Base-by-base conservation (phyloP, 108 stramenopile species). In the Conticribra weissflogii region DNA sequence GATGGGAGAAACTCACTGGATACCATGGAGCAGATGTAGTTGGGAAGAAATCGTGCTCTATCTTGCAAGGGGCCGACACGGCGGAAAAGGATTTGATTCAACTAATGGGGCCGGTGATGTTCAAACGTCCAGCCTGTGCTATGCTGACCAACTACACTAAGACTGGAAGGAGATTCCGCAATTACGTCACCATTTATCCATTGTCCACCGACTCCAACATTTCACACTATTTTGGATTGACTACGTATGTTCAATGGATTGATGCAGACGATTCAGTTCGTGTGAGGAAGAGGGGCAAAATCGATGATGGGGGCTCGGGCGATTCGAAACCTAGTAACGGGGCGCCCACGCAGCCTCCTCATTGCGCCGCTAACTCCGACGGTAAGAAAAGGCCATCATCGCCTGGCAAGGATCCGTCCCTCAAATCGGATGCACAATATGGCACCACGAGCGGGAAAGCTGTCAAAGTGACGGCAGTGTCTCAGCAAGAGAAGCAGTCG, bases 1-100 rank as follows among this genome's bases (percentile, higher is more conserved):
- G 87, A 23, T 94, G 93, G 93, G 93, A 94, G 59, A 88, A 91
- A 36, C 89, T 94, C 83, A 90, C 90, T 3, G 90, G 90, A 21
- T 94, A 87, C 80, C 84, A 75, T 45, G 79, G 90, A 1, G 88
- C 91, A 47, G 89, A 94, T 31, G 90, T 94, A 45, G 93, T 94
- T 14, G 93, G 93, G 14, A 90, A 88, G 54, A 47, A 70, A 48
- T 88, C 89, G 2, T 86, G 83, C 69, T 69, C 81, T 1, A 86
- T 90, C 25, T 64, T 94, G 21, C 89, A 94, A 66, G 88, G 90
- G 0, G 36, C 85, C 32, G 76, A 81, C 22, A 87, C 88, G 2
- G 80, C 78, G 21, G 48, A 64, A 14, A 76, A 45, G n/a, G 81
- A 78, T 2, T 62, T 88, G 18, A 76, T 84, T 24, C 58, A 68